Conservation (phyloP, 2,329 filamentous ascomycete genomes). For the Pyricularia sp. region DNA sequence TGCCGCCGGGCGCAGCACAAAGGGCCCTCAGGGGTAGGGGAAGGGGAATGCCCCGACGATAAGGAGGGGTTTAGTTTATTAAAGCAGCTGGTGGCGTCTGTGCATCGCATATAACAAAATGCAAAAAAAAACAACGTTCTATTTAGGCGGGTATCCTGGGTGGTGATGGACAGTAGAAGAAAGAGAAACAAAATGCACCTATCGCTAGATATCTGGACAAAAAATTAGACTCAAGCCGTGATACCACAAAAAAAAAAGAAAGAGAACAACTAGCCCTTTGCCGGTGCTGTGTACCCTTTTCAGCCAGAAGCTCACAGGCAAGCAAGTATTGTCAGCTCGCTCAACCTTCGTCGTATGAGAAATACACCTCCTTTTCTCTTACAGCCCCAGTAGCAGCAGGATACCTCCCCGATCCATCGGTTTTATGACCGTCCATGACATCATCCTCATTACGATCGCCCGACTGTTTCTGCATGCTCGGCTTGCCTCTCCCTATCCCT, state of each 20-base stretch:
- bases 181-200: conserved; percentile 6
- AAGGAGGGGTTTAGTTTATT: conserved; percentile 12
- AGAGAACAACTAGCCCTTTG: neutral
- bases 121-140: neutral
- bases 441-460: neutral
- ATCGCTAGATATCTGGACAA: neutral
- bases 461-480: neutral
- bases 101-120: neutral
- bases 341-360: neutral
- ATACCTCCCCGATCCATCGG: neutral
- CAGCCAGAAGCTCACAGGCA: neutral
- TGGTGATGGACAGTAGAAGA: conserved; percentile 7
- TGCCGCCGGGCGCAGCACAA: conserved; percentile 76
- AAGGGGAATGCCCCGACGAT: conserved; percentile 80
- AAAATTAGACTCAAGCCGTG: neutral
- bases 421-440: neutral
- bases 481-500: neutral
- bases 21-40: conserved; percentile 72
- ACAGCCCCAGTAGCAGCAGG: neutral
- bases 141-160: neutral
- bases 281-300: neutral
- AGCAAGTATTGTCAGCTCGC: neutral
- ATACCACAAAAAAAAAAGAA: neutral
- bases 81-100: conserved; percentile 4
- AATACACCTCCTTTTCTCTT: conserved; percentile 1